Conservation (phyloP, 306 rosid genomes). For the Trichosanthes truncata region DNA sequence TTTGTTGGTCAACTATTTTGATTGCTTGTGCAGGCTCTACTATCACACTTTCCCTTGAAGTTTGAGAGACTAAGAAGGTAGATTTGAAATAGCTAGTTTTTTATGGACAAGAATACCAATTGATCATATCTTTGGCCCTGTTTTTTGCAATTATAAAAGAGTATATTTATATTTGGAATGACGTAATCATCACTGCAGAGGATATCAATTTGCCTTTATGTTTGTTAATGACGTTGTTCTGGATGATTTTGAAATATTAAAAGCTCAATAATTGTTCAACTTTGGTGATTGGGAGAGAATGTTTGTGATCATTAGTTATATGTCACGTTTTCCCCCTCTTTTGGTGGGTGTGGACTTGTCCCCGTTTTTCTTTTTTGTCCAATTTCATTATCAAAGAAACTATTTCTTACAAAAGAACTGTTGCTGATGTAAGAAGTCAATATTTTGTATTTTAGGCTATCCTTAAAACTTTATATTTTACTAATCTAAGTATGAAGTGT, state of each 20-base stretch:
- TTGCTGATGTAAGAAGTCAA: background rate
- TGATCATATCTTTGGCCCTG: background rate
- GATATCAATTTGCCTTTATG: background rate
- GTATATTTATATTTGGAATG: background rate
- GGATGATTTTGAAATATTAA: background rate
- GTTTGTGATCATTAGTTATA: background rate
- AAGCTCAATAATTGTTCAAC: background rate
- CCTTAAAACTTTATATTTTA: background rate
- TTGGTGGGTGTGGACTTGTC: background rate
- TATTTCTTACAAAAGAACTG: background rate
- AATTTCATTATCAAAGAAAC: background rate
- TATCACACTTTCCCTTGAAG: constrained; percentile 57
- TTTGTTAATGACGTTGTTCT: background rate
- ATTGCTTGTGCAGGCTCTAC: constrained; percentile 53
- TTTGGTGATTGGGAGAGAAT: background rate
- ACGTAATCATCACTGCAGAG: background rate
- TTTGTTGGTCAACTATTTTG: background rate
- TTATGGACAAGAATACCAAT: background rate
- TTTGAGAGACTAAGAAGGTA: constrained; percentile 66
- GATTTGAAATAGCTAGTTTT: background rate
- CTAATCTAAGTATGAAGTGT: background rate
- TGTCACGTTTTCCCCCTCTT: background rate
- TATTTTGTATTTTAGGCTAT: background rate
- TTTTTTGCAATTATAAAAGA: background rate
- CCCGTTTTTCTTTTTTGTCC: background rate